Evolutionary conservation across 495 filamentous ascomycete species (phyloP), one percentile per base, ranked within the genome.

Genomic region (Neurospora africana): DNA sequence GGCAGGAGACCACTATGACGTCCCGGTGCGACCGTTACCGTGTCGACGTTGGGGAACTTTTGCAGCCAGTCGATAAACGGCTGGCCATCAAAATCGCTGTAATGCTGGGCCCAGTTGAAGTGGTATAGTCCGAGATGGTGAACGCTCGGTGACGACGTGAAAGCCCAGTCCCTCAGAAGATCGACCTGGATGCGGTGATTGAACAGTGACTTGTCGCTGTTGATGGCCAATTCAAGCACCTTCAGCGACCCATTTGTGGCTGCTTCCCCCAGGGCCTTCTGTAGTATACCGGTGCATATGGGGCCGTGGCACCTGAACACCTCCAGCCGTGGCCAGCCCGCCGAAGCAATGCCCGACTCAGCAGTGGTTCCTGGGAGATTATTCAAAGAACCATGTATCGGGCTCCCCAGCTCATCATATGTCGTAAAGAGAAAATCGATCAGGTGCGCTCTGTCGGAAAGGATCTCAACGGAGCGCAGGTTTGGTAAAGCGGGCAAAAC

Each of bases 51-150:
- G 15, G 76, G 75, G 44, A 79, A 79, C 35, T 11, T 37, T 2
- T 71, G 47, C 38, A 80, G 58, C 72, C 73, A 79, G 36, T 74
- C 72, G 17, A 79, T 19, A 30, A 80, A 75, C 21, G 77, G 77
- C 21, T 73, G 40, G 43, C 76, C 77, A 72, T 74, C 67, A 53
- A 79, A 78, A 7, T 7, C n/a, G 8, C 8, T 23, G 23, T 65
- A 65, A 71, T 69, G 38, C 38, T 19, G 21, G 38, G 15, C 30
- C 69, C 70, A 79, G 70, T 80, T 79, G 71, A 80, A 79, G 70
- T 73, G 36, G 75, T 69, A 53, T 11, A 80, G 71, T 2, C 77
- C 78, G 5, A 80, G 68, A 13, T 73, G 75, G 68, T 70, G 70
- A 11, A 80, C 33, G 70, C 35, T 72, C 0, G 73, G 70, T 1